These are phyloP conservation scores for Salix arbutifolia DNA, from an alignment of 345 rosid genomes.

Conservation along the genomic window DNA sequence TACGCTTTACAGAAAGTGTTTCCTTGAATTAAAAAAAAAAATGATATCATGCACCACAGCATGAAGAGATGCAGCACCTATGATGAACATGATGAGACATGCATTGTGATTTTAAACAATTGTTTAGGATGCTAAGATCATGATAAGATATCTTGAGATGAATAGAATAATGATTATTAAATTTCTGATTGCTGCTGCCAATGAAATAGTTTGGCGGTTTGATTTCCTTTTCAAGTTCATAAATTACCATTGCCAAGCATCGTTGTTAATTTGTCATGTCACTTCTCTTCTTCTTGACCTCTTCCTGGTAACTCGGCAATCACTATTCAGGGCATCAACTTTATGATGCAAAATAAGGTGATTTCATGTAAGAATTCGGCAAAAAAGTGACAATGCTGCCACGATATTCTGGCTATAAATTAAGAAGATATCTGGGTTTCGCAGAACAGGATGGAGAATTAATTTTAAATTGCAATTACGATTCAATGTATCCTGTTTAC, in stretches of 20 bases:
- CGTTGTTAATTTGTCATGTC: background rate
- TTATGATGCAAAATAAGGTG: background rate
- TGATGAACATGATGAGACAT: background rate
- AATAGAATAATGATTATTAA: background rate
- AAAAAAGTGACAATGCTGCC: background rate
- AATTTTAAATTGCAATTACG: background rate
- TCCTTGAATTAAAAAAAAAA: too few relatives aligned
- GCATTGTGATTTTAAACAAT: background rate
- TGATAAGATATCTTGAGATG: background rate
- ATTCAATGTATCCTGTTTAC: background rate
- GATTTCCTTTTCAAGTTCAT: background rate
- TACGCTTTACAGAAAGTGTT: too few relatives aligned
- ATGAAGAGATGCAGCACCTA: too few relatives aligned
- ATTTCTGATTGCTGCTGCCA: background rate
- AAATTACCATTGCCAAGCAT: background rate
- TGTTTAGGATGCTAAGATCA: background rate
- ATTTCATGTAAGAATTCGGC: background rate
- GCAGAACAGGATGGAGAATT: background rate
- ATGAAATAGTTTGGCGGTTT: too few relatives aligned
- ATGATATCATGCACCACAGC: background rate
- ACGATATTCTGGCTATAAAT: background rate
- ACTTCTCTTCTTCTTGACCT: background rate
- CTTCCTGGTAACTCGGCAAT: background rate
- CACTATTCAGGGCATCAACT: background rate
- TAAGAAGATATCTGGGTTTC: background rate